These are phyloP conservation scores for Macrolepiota fuliginosa DNA, from an alignment of 768 basidiomycete genomes.

Conservation along the genomic window DNA sequence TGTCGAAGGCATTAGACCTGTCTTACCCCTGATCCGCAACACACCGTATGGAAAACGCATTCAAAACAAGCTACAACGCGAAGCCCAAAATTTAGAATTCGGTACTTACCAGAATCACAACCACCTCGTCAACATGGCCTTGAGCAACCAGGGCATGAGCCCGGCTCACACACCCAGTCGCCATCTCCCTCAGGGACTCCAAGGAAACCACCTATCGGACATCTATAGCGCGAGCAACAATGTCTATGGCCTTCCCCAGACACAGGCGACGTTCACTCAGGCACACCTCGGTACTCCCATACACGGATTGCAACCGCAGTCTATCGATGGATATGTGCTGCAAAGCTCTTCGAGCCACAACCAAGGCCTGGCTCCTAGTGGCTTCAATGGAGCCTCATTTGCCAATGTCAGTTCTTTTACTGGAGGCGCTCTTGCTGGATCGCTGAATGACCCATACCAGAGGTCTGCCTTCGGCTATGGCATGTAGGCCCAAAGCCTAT, in stretches of 20 bases:
- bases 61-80: conserved; percentile 96
- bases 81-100: conserved; percentile 73
- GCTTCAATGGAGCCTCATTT: conserved; percentile 59
- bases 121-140: conserved; percentile 54
- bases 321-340: conserved; percentile 80
- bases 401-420: conserved; percentile 47
- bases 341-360: conserved; percentile 71
- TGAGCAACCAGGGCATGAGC: conserved; percentile 55
- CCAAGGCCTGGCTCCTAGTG: conserved; percentile 56
- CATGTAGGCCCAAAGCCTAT: conserved; percentile 52
- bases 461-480: conserved; percentile 72
- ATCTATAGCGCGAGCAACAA: conserved; percentile 63
- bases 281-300: conserved; percentile 52
- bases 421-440: conserved; percentile 49
- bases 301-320: conserved; percentile 63
- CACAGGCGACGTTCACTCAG: conserved; percentile 57
- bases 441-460: conserved; percentile 76
- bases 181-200: conserved; percentile 54
- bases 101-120: conserved; percentile 59
- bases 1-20: conserved; percentile 97
- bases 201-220: conserved; percentile 55
- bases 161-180: conserved; percentile 44
- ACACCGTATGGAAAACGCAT: conserved; percentile 99
- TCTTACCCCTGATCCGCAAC: conserved; percentile 96
- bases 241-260: conserved; percentile 57